Base-by-base conservation (phyloP, 495 filamentous ascomycete genomes). In the Tuber microsphaerosporum region DNA sequence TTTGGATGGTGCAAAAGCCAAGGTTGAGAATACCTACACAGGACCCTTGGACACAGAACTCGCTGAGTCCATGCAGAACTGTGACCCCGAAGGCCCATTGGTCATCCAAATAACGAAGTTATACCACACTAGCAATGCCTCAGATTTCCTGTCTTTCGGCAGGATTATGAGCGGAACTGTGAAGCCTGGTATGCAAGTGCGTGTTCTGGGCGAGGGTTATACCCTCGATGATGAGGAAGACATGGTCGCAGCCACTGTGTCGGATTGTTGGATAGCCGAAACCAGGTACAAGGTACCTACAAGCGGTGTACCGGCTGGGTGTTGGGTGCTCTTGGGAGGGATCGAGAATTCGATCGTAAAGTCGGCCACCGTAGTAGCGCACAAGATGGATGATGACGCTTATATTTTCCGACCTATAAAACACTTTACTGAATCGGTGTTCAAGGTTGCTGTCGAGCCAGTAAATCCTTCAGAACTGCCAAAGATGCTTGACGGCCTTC, bases 301-400 rank as follows among this genome's bases (percentile, higher is more conserved):
- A 0, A 92, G 91, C 78, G 95, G 96, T 71, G 91, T 99, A 16
- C 95, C 96, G 0, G 96, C 95, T 10, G 95, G 95, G n/a, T 97
- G 95, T 83, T 92, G 92, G 89, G 94, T 97, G 26, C 87, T 99
- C 34, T 86, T 99, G 5, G 89, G 92, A 61, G 95, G 95, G 1
- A 90, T 99, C 68, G 94, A 98, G 86, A 97, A 97, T 84, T 98
- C 96, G 12, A 98, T 99, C 81, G 93, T 98, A 83, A 99, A 98
- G 83, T 94, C 92, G 37, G 95, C 95, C n/a, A 98, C 95, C 2
- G 85, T 99, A 71, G 90, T 99, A n/a, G 90, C 93, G 26, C 89
- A 88, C 56, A 91, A 89, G 77, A 86, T 97, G 45, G 90, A 92
- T 39, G 90, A 96, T 74, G 95, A 97, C 73, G 92, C 93, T 2